A percentile compares a stretch with the other conserved stretches of the same genome.
phyloP scores from a whole-genome alignment of 768 basidiomycete species.

The Amyloporia xantha region DNA sequence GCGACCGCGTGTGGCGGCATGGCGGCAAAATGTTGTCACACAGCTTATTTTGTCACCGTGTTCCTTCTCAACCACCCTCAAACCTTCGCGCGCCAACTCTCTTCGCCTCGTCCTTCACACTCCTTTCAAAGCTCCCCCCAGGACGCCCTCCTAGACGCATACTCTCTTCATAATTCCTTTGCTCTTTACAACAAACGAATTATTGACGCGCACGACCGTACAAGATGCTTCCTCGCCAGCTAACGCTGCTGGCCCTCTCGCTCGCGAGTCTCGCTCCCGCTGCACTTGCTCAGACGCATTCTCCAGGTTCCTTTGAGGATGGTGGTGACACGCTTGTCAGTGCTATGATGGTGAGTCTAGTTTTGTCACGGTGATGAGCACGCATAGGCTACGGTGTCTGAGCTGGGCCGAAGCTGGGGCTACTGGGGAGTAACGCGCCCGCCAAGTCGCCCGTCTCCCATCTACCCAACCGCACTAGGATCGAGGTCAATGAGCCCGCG shows the following conservation, averaged over 20 bases:
- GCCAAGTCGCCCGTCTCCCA: too few species aligned
- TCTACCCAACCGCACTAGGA: too few species aligned
- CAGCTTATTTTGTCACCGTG: not conserved
- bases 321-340: slow-evolving; percentile 37
- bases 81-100: not conserved
- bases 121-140: slow-evolving; percentile 10
- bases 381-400: too few species aligned
- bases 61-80: slow-evolving; percentile 7
- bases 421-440: too few species aligned
- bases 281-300: slow-evolving; percentile 15
- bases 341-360: slow-evolving; percentile 45
- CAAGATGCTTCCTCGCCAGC: slow-evolving; percentile 13
- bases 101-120: slow-evolving; percentile 13
- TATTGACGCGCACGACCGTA: slow-evolving; percentile 1
- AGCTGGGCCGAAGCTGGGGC: too few species aligned
- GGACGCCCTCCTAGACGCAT: slow-evolving; percentile 5
- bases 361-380: not conserved
- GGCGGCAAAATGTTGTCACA: slow-evolving; percentile 1
- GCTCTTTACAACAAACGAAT: not conserved
- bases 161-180: not conserved
- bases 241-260: slow-evolving; percentile 38
- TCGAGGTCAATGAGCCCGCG: too few species aligned
- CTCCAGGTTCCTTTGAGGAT: slow-evolving; percentile 25
- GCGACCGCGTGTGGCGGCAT: slow-evolving; percentile 3
- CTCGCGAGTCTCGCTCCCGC: slow-evolving; percentile 30